Percentiles rank a stretch among this genome's conserved stretches.
Evolutionary conservation across 495 filamentous ascomycete genomes (phyloP).

Genomic region (Ramalina intermedia): DNA sequence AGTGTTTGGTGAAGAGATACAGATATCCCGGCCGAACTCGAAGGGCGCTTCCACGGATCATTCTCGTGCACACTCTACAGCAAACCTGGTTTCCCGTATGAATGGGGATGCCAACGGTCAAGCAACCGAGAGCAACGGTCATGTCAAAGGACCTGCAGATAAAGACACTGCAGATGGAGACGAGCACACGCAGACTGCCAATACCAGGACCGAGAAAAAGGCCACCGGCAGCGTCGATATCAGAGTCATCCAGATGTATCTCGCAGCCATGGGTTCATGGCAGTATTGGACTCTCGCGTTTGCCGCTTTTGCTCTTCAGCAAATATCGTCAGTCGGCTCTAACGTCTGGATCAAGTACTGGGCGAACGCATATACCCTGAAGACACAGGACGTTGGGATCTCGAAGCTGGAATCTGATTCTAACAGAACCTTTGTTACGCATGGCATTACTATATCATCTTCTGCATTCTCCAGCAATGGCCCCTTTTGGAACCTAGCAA

Average conservation of each 20-base stretch:
- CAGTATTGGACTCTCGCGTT: constrained; percentile 77
- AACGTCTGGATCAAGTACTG: constrained; percentile 92
- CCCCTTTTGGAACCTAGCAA: constrained; percentile 22
- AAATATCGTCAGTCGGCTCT: constrained; percentile 68
- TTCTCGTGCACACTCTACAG: constrained; percentile 59
- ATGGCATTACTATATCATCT: constrained; percentile 10
- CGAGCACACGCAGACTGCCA: constrained; percentile 27
- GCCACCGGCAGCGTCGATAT: constrained; percentile 74
- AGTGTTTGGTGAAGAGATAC: constrained; percentile 68
- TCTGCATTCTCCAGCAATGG: constrained; percentile 24
- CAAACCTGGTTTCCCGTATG: constrained; percentile 26
- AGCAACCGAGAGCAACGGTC: constrained; percentile 18
- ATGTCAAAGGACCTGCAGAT: constrained; percentile 23
- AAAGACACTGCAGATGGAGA: constrained; percentile 15
- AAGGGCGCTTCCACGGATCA: constrained; percentile 47
- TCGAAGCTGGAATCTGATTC: neutral
- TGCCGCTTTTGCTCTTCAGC: constrained; percentile 62
- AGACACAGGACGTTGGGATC: neutral
- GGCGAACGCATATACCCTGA: constrained; percentile 46
- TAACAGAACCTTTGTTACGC: neutral
- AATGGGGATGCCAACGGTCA: constrained; percentile 16
- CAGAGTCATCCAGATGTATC: constrained; percentile 69
- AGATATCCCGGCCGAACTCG: constrained; percentile 57
- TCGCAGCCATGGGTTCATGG: constrained; percentile 82
- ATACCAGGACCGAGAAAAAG: constrained; percentile 53